These are phyloP conservation scores for Saturnispora sanitii DNA, from an alignment of 805 yeast genomes.

Conservation along the genomic window DNA sequence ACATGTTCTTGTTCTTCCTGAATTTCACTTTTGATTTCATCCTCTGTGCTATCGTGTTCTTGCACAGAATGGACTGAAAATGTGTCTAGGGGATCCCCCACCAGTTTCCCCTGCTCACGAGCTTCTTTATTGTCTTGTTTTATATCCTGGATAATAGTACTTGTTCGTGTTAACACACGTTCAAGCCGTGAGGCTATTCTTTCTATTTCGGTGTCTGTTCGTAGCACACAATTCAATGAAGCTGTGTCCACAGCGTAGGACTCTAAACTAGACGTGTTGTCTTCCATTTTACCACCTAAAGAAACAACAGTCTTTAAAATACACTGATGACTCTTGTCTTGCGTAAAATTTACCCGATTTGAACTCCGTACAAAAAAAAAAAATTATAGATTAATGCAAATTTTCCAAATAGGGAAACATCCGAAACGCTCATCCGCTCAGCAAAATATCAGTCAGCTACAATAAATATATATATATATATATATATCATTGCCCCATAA, in stretches of 20 bases:
- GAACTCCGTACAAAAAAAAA: no score
- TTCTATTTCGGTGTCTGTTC: not conserved
- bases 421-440: not conserved
- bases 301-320: constrained; percentile 11
- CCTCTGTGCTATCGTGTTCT: not conserved
- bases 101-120: not conserved
- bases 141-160: not conserved
- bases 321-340: no score
- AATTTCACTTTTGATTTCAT: not conserved
- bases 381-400: no score
- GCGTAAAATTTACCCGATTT: no score
- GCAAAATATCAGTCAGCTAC: constrained; percentile 1
- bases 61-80: no score
- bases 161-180: constrained; percentile 15
- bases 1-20: not conserved
- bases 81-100: not conserved
- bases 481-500: not conserved
- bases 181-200: not conserved
- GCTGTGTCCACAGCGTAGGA: not conserved
- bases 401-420: constrained; percentile 1
- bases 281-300: not conserved
- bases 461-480: not conserved
- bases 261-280: not conserved
- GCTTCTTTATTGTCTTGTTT: not conserved
- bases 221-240: not conserved